phyloP scores from a whole-genome alignment of 768 basidiomycete genomes.

The Lentinula guzmanii region DNA sequence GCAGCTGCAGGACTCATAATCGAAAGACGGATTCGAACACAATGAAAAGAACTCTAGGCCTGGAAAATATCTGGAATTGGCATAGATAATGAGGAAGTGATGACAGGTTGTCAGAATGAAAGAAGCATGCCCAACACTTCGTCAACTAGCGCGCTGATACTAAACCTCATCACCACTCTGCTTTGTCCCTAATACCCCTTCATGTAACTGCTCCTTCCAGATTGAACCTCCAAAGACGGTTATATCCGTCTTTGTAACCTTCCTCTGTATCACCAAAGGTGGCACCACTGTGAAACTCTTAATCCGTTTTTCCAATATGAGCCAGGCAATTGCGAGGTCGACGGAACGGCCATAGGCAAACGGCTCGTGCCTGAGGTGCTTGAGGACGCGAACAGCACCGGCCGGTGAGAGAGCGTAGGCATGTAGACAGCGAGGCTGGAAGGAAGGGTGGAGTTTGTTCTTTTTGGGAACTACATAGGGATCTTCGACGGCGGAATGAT shows the following conservation, averaged over 20 bases:
- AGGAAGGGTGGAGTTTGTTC: conserved; percentile 33
- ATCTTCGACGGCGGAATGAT: conserved; percentile 22
- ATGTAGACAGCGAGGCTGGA: conserved; percentile 43
- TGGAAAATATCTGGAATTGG: too few species aligned
- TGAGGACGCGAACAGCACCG: conserved; percentile 35
- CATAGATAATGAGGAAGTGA: too few species aligned
- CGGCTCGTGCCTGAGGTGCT: conserved; percentile 32
- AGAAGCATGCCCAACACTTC: too few species aligned
- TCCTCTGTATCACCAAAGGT: conserved; percentile 39
- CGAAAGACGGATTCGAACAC: too few species aligned
- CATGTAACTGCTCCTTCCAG: conserved; percentile 32
- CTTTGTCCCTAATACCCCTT: conserved; percentile 28
- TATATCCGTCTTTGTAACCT: conserved; percentile 34
- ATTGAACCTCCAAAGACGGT: conserved; percentile 27
- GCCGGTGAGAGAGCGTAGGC: conserved; percentile 36
- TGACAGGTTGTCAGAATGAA: too few species aligned
- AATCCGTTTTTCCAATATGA: conserved; percentile 34
- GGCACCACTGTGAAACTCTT: conserved; percentile 40
- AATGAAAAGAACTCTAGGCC: too few species aligned
- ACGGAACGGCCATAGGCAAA: conserved; percentile 50
- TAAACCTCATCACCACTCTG: conserved; percentile 5
- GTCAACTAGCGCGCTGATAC: too few species aligned
- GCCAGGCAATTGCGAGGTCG: conserved; percentile 45
- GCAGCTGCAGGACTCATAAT: too few species aligned
- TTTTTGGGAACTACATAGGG: background rate